Base-by-base conservation (phyloP, 2,329 filamentous ascomycete genomes). In the Cryphonectria carpinicola region DNA sequence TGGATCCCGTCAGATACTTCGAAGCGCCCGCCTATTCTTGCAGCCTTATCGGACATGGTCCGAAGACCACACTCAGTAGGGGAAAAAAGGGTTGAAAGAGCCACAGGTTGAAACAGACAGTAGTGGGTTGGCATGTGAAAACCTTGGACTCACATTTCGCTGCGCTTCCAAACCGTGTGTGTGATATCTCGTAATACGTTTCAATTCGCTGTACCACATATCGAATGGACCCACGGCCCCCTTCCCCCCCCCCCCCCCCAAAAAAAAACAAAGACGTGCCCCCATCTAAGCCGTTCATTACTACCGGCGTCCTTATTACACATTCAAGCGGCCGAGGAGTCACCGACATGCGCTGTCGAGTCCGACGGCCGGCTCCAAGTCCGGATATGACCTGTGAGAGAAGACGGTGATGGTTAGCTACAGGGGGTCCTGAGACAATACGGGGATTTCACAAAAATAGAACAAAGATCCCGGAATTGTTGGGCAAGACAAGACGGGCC, bases 281-380 rank as follows among this genome's bases (percentile, higher is more conserved):
- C 17, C 32, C 22, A 22, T 37, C 14, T 35, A 46, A 41, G 17
- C 17, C 49, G 19, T 32, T 49, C 35, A 56, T 25, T 37, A 63
- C 52, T 32, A 43, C 49, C 66, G 28, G 2, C 17, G 14, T n/a
- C 41, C 6, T 70, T 14, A 65, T 14, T 52, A 37, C 63, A 64
- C 52, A 32, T 54, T 67, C 61, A 65, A 62, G 46, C 71, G 66
- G 39, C 67, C 72, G 37, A 75, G 68, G 66, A 66, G 46, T 72
- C 68, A 25, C 69, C 73, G 28, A 75, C 71, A 49, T 78, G 76
- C 1, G 77, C 76, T 54, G 77, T 77, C 43, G 78, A 76, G 73
- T 84, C 82, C 5, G 80, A 80, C 14, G 82, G 82, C 25, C 82
- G 77, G 58, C 72, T 81, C 82, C 82, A 84, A 10, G 82, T 82